Base-by-base conservation (phyloP, 768 basidiomycete species). In the Mycena pura region DNA sequence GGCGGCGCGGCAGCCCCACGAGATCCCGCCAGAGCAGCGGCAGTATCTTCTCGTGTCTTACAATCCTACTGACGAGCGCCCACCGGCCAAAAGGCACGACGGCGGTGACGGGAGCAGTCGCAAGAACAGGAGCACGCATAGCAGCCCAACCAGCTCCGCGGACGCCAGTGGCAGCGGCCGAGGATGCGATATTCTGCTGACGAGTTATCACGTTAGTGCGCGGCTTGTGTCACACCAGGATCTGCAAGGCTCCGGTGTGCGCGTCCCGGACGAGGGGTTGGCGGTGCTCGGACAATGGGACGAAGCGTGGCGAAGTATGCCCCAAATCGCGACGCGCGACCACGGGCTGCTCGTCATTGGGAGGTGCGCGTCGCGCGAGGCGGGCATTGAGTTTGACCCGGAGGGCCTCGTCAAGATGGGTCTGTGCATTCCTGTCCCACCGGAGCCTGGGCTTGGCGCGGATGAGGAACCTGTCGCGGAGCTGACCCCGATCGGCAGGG, bases 11-110 rank as follows among this genome's bases (percentile, higher is more conserved):
- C 10, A 60, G 69, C 51, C 75, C 72, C 19, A 71, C 5, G 66
- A 74, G 29, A 74, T 84, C 34, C 80, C 83, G 1, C 70, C 83
- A 36, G 80, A 84, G 52, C 78, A 85, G 28, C 82, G 90, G 1
- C 84, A 84, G 56, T 94, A 90, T 68, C 79, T 95, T 29, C 80
- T 96, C 44, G 87, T 96, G 11, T 93, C 90, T 74, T 96, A 92
- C 72, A 87, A 89, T 54, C 83, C 85, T 0, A 83, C 84, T n/a
- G 58, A 62, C 52, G 53, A 65, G 38, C 64, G 60, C 7, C 4
- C 41, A 19, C 51, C 62, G 46, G 43, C 48, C 64, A 76, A 68
- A 60, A 78, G 78, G 69, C 73, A 74, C 45, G 66, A 67, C 27
- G 69, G 69, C 31, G 73, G 74, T 24, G 67, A 73, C 25, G 17